These are phyloP conservation scores for Sugiyamaella boreocaroliniensis DNA, from an alignment of 805 yeast genomes.

Conservation along the genomic window DNA sequence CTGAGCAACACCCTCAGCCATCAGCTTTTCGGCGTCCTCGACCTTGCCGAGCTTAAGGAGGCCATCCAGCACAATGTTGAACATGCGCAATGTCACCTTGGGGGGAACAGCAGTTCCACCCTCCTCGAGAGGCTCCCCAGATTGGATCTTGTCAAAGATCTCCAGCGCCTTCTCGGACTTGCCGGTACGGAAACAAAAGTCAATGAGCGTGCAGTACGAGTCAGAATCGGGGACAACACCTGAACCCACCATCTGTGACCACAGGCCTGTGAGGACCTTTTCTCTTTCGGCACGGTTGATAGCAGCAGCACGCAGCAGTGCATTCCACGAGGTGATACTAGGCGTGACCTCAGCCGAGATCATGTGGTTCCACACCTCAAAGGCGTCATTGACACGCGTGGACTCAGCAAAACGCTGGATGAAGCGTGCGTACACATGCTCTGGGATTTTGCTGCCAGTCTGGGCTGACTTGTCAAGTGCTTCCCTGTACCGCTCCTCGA, in stretches of 20 bases:
- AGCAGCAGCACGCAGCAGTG: conserved; percentile 45
- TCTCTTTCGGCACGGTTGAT: conserved; percentile 26
- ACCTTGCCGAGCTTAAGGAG: conserved; percentile 37
- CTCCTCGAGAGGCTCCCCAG: conserved; percentile 23
- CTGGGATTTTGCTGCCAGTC: conserved; percentile 17
- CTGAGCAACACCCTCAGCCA: conserved; percentile 31
- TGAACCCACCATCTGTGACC: conserved; percentile 34
- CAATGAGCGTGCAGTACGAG: conserved; percentile 43
- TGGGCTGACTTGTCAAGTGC: conserved; percentile 13
- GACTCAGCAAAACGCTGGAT: conserved; percentile 28
- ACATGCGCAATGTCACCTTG: conserved; percentile 29
- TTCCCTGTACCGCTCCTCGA: conserved; percentile 23
- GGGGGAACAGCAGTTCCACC: conserved; percentile 17
- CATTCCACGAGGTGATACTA: conserved; percentile 51
- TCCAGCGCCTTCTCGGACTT: conserved; percentile 39
- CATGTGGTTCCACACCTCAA: conserved; percentile 46
- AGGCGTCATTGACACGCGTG: conserved; percentile 22
- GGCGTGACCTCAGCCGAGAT: conserved; percentile 36
- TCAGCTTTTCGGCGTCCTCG: conserved; percentile 40
- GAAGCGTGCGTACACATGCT: conserved; percentile 26
- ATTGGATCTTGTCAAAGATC: conserved; percentile 31
- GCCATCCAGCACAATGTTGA: conserved; percentile 43
- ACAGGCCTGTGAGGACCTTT: conserved; percentile 24
- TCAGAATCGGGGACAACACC: conserved; percentile 40
- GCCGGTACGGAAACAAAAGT: conserved; percentile 40